These are phyloP conservation scores for Xylaria polymorpha DNA, from an alignment of 2,329 filamentous ascomycete genomes.

Conservation along the genomic window DNA sequence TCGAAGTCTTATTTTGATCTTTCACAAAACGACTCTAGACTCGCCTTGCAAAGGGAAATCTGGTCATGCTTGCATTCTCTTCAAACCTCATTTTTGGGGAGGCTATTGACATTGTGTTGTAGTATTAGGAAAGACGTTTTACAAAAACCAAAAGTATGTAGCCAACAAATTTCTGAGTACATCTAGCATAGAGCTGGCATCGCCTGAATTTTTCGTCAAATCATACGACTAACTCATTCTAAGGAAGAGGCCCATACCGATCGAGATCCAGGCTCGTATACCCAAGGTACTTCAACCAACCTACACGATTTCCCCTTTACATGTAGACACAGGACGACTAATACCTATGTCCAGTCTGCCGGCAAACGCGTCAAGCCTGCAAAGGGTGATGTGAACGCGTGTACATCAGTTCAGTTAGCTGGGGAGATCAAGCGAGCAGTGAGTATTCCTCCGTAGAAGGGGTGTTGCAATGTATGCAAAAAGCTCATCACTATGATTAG, in stretches of 20 bases:
- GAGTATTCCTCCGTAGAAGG: slow-evolving; percentile 46
- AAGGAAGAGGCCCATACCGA: slow-evolving; percentile 86
- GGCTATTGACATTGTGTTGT: slow-evolving; percentile 19
- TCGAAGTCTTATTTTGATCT: background rate
- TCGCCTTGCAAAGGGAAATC: background rate
- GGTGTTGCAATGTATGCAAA: background rate
- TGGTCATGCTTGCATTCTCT: background rate
- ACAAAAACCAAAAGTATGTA: slow-evolving; percentile 65
- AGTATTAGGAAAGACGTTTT: slow-evolving; percentile 90
- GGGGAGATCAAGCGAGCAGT: slow-evolving; percentile 85
- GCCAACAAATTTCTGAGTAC: background rate
- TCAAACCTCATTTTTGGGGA: background rate
- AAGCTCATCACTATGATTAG: slow-evolving; percentile 24
- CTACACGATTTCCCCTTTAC: background rate
- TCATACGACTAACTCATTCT: slow-evolving; percentile 55
- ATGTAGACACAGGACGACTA: slow-evolving; percentile 6
- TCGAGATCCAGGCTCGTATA: slow-evolving; percentile 73
- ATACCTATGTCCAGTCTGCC: slow-evolving; percentile 19
- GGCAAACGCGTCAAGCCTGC: slow-evolving; percentile 68
- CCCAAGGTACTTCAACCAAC: slow-evolving; percentile 63
- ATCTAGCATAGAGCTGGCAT: background rate
- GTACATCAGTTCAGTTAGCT: slow-evolving; percentile 74
- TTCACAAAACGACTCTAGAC: background rate
- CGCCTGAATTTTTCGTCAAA: background rate
- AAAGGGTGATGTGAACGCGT: slow-evolving; percentile 60